These are phyloP conservation scores for Gamarada debralockiae DNA, from an alignment of 495 filamentous ascomycete genomes.

Conservation along the genomic window DNA sequence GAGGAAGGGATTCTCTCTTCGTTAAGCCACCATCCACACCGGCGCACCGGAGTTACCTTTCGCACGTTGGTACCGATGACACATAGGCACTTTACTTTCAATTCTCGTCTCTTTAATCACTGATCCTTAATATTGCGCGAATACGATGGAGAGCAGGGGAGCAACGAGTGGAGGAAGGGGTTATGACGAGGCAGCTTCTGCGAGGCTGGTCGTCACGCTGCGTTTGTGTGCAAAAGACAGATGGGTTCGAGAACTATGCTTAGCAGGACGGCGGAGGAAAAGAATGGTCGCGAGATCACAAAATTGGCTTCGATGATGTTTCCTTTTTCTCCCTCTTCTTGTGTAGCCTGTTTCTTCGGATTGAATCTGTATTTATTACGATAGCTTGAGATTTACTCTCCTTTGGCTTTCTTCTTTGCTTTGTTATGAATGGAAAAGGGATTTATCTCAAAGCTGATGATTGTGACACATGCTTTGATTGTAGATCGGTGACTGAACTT, in stretches of 20 bases:
- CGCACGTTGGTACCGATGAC: conserved; percentile 13
- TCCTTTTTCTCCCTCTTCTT: conserved; percentile 12
- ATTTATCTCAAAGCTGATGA: conserved; percentile 22
- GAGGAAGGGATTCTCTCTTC: conserved; percentile 97
- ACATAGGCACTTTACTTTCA: conserved; percentile 26
- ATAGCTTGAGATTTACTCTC: conserved; percentile 25
- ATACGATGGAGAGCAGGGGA: conserved; percentile 4
- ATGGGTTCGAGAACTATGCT: conserved; percentile 21
- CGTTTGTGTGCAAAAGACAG: conserved; percentile 6
- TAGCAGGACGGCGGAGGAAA: conserved; percentile 9
- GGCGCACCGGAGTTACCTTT: conserved; percentile 14
- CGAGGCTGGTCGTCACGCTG: conserved; percentile 16
- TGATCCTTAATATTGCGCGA: conserved; percentile 23
- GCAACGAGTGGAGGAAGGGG: conserved; percentile 8
- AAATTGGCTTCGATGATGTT: conserved; percentile 16
- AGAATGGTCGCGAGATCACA: conserved; percentile 19
- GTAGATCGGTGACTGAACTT: no score
- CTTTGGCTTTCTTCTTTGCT: conserved; percentile 21
- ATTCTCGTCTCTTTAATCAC: conserved; percentile 29
- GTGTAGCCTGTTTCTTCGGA: conserved; percentile 17
- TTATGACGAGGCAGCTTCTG: conserved; percentile 22
- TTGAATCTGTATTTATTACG: conserved; percentile 23
- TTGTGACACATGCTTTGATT: no score
- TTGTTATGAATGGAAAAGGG: conserved; percentile 25
- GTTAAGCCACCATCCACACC: conserved; percentile 50